These are phyloP conservation scores for Fusarium sp. DNA, from an alignment of 2,329 filamentous ascomycete species.

Conservation along the genomic window DNA sequence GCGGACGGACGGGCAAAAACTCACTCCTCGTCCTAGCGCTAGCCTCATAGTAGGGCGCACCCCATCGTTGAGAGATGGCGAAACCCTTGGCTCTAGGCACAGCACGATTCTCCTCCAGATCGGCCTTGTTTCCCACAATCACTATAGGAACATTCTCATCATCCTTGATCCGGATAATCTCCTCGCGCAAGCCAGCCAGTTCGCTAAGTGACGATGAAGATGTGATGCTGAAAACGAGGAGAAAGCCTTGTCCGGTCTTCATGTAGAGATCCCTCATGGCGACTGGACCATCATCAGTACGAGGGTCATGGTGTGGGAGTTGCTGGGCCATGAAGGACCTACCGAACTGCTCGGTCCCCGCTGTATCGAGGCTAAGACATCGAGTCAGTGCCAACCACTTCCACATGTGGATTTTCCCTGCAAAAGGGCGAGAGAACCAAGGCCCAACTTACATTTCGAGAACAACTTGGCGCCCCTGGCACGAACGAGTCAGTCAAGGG, in stretches of 20 bases:
- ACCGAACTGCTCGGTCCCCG: conserved; percentile 95
- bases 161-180: conserved; percentile 92
- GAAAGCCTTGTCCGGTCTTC: conserved; percentile 92
- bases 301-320: conserved; percentile 17
- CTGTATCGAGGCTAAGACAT: conserved; percentile 79
- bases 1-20: conserved; percentile 42
- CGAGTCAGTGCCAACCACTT: conserved; percentile 37
- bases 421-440: conserved; percentile 7
- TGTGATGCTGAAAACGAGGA: conserved; percentile 92
- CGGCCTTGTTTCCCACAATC: conserved; percentile 92
- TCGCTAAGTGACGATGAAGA: conserved; percentile 86
- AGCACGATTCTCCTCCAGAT: conserved; percentile 86
- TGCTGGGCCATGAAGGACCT: conserved; percentile 53
- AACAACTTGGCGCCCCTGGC: conserved; percentile 85
- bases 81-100: conserved; percentile 85
- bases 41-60: conserved; percentile 91
- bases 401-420: conserved; percentile 28
- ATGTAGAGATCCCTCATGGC: conserved; percentile 87
- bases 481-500: conserved; percentile 48
- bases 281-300: conserved; percentile 55
- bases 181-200: conserved; percentile 83
- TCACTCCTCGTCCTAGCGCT: conserved; percentile 81
- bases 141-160: conserved; percentile 88
- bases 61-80: conserved; percentile 87
- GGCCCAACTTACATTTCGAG: conserved; percentile 79